phyloP scores from a whole-genome alignment of 2,329 filamentous ascomycete genomes.

The Fusarium annulatum region DNA sequence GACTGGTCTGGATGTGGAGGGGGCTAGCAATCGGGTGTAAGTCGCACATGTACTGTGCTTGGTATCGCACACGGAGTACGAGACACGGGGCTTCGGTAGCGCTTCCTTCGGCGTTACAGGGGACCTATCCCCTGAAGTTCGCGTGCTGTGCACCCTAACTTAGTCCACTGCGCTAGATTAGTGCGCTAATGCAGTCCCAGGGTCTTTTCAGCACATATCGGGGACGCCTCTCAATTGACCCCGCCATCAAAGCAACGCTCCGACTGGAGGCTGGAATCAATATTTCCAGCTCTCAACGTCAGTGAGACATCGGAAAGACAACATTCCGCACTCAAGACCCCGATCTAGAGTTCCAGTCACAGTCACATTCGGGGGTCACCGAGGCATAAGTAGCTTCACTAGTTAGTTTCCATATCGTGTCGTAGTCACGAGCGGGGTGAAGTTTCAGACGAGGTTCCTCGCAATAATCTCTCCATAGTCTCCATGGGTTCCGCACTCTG shows the following conservation, averaged over 20 bases:
- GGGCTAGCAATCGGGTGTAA: neutral
- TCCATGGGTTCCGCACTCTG: too few relatives aligned
- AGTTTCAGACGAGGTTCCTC: too few relatives aligned
- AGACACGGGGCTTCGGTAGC: neutral
- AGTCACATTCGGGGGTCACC: too few relatives aligned
- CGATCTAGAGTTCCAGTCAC: too few relatives aligned
- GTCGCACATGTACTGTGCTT: neutral
- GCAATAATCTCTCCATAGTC: too few relatives aligned
- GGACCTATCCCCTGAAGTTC: neutral
- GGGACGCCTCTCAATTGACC: neutral
- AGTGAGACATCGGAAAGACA: neutral
- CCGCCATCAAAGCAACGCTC: neutral
- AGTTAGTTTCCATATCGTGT: too few relatives aligned
- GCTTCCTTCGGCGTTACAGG: neutral
- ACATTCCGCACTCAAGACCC: rapidly evolving
- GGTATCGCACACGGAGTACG: neutral
- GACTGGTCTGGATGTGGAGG: neutral
- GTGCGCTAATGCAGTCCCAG: neutral
- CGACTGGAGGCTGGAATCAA: neutral
- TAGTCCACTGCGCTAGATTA: neutral
- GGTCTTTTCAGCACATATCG: neutral
- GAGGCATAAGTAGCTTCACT: too few relatives aligned
- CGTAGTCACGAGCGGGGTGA: too few relatives aligned
- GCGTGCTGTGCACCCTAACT: neutral
- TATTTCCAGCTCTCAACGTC: neutral